Base-by-base conservation (phyloP, 768 basidiomycete genomes). In the Lactifluus echinatus region DNA sequence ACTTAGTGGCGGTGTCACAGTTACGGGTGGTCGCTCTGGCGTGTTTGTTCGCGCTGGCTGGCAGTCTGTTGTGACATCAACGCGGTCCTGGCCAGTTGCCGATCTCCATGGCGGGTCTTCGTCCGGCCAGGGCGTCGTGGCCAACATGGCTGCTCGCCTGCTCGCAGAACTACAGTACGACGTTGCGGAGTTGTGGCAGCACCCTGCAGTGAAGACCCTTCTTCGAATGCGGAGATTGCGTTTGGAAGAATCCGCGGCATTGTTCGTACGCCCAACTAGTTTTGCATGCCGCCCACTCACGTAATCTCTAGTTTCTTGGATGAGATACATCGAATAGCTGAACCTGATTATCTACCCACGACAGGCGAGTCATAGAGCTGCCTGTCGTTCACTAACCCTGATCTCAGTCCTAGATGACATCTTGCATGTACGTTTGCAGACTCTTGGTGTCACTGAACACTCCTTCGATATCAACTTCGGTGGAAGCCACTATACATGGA, bases 401-500 rank as follows among this genome's bases (percentile, higher is more conserved):
- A 63, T 36, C 31, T 37, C 34, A 28, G 33, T 49, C 36, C 45
- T 66, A 89, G 89, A 81, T 62, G 89, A 92, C 68, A 78, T 91
- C 54, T 76, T 92, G 14, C 83, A 85, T 55, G 87, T 87, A 56
- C 85, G 89, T 23, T 71, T 92, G 33, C 88, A 88, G 71, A 90
- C 89, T 0, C 71, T 91, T 12, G 89, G 89, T 2, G 83, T 91
- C 21, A 80, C 83, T 55, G 88, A 91, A 63, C 86, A 89, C 66
- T 74, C 79, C 1, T 88, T 89, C 67, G 78, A 83, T 55, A 80
- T 89, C 57, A 75, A 76, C 56, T 77, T 83, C 59, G 80, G 78
- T 39, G 83, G 84, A 2, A 75, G 74, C 55, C 75, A 75, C 42
- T 87, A 85, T 66, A 79, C 83, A 52, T 91, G 89, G 88, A 79